A percentile compares a stretch with the other conserved stretches of the same genome.
Evolutionary conservation across 176 grass and related monocot species (phyloP).

Genomic region (Carex parvula): DNA sequence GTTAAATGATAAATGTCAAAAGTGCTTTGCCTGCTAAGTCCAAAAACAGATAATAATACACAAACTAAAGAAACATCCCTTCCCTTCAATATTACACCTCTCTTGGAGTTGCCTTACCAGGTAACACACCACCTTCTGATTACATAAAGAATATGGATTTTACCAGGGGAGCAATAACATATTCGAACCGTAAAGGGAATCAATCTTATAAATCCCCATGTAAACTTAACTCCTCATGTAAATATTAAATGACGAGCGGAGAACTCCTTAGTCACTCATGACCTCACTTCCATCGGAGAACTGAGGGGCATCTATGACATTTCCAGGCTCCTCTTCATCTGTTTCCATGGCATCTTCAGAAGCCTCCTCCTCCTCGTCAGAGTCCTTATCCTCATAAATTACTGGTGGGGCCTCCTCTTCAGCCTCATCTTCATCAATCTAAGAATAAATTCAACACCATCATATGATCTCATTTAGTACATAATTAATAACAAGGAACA

Average conservation of each 20-base stretch:
- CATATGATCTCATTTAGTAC: neutral
- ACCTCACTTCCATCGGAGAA: constrained; percentile 73
- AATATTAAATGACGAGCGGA: neutral
- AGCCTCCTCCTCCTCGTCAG: constrained; percentile 63
- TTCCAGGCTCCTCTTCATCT: constrained; percentile 43
- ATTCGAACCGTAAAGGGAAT: neutral
- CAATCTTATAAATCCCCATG: neutral
- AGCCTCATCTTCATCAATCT: constrained; percentile 63
- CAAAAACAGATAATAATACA: neutral
- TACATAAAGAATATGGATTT: neutral
- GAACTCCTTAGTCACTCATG: constrained; percentile 46
- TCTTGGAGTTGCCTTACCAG: no score
- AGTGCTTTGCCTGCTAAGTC: neutral
- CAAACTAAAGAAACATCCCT: no score
- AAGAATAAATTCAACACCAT: constrained; percentile 27
- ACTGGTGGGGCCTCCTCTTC: constrained; percentile 46
- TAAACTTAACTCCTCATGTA: neutral
- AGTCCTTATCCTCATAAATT: constrained; percentile 80
- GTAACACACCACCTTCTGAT: neutral
- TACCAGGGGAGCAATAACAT: neutral
- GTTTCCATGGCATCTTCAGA: constrained; percentile 72
- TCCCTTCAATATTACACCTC: no score
- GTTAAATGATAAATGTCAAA: neutral
- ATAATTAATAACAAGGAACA: neutral
- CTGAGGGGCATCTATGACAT: constrained; percentile 52